Evolutionary conservation across 2,329 filamentous ascomycete genomes (phyloP).

Genomic region (Lasiodiplodia citricola): DNA sequence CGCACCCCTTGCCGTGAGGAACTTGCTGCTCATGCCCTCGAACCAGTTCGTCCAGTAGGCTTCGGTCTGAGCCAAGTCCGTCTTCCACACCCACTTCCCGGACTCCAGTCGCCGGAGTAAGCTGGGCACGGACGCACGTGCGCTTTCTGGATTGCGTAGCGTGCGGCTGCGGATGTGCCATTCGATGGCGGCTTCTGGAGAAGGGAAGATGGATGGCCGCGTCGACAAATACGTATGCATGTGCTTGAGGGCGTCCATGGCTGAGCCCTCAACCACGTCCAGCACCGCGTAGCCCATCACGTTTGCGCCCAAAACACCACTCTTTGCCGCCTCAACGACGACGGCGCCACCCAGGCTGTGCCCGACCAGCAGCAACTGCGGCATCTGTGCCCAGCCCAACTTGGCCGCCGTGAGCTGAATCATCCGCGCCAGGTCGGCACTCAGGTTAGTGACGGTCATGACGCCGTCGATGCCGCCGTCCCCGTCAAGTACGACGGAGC

Average conservation of each 20-base stretch:
- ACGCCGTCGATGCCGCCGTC: conserved; percentile 58
- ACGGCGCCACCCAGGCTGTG: conserved; percentile 94
- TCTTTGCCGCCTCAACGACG: conserved; percentile 79
- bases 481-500: conserved; percentile 60
- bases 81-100: conserved; percentile 77
- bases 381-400: conserved; percentile 76
- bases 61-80: conserved; percentile 81
- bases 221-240: conserved; percentile 93
- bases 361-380: conserved; percentile 81
- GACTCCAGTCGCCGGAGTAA: conserved; percentile 62
- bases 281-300: conserved; percentile 87
- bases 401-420: conserved; percentile 68
- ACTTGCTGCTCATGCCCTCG: conserved; percentile 83
- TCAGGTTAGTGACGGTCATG: conserved; percentile 74
- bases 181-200: conserved; percentile 79
- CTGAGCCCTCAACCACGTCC: conserved; percentile 93
- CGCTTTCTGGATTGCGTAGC: conserved; percentile 81
- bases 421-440: conserved; percentile 72
- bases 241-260: conserved; percentile 90
- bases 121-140: conserved; percentile 83
- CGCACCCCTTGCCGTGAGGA: conserved; percentile 78
- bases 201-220: conserved; percentile 78
- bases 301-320: conserved; percentile 66
- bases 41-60: conserved; percentile 97
- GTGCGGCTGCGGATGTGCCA: conserved; percentile 94